Conservation (phyloP, 257 asterid species). For the Striga asiatica region DNA sequence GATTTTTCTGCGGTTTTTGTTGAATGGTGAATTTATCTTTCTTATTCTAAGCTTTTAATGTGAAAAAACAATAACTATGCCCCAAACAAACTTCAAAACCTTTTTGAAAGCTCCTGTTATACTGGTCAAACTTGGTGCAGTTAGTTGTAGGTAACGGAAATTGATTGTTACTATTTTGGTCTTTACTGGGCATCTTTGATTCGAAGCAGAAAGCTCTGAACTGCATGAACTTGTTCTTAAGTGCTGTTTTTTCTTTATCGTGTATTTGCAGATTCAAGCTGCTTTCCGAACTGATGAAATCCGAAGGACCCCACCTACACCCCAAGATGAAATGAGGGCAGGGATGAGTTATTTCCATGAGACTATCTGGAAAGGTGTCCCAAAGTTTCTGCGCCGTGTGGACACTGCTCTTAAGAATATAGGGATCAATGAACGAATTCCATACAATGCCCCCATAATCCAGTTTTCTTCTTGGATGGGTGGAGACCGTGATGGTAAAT, state of each 20-base stretch:
- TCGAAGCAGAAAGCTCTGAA: too few relatives aligned
- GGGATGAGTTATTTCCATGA: constrained; percentile 56
- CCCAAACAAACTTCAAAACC: not conserved
- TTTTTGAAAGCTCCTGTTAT: too few relatives aligned
- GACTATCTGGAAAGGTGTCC: constrained; percentile 54
- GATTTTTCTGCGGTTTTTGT: too few relatives aligned
- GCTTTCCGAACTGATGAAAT: constrained; percentile 56
- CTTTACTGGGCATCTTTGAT: too few relatives aligned
- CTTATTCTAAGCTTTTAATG: too few relatives aligned
- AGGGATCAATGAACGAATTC: constrained; percentile 48
- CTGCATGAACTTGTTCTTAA: too few relatives aligned
- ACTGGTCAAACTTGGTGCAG: too few relatives aligned
- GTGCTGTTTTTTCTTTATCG: too few relatives aligned
- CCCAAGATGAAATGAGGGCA: constrained; percentile 59
- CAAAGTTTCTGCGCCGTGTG: constrained; percentile 44
- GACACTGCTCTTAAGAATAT: constrained; percentile 51
- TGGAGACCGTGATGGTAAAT: constrained; percentile 50
- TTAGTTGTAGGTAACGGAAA: too few relatives aligned
- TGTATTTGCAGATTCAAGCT: constrained; percentile 38
- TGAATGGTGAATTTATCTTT: too few relatives aligned
- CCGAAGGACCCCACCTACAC: constrained; percentile 43
- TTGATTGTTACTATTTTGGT: not conserved
- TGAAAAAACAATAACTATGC: too few relatives aligned
- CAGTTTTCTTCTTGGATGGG: constrained; percentile 62
- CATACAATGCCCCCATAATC: constrained; percentile 47